Evolutionary conservation across 2,329 filamentous ascomycete species (phyloP), one percentile per base, ranked within the genome.

Genomic region (Fusarium sp.): DNA sequence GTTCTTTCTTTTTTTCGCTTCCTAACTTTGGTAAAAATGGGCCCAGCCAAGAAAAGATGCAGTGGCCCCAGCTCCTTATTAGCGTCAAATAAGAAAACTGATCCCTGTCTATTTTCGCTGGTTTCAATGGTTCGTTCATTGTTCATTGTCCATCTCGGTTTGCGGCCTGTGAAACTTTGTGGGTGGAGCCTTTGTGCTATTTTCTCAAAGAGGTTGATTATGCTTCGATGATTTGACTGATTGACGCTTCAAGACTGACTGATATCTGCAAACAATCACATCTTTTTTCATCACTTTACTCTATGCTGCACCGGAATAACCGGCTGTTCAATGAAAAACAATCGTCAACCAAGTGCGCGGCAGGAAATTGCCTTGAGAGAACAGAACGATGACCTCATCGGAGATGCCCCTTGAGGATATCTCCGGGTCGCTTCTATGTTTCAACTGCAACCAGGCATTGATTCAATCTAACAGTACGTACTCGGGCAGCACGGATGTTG

Each of bases 161-260:
- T 71, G 47, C 44, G 24, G 51, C 60, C 29, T 67, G 66, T 71
- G 70, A 73, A 73, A 73, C 70, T 63, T 72, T 68, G 59, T 44
- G 38, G 18, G 63, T 71, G 70, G 70, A 71, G 56, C 29, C 56
- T 49, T 47, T 49, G 51, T 55, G 27, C 60, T 56, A 52, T 59
- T 40, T 25, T 34, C 12, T 63, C 14, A 42, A 40, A 46, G 49
- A 51, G 45, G 34, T 22, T 27, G 49, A 38, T 65, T 30, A 55
- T 44, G 29, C 51, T 57, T 61, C 57, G 53, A 43, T 47, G 20
- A 64, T 40, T 50, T 57, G 30, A 42, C 25, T 49, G 22, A 49
- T 42, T 42, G 43, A 44, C 25, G 32, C 30, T 44, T 44, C 42
- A 11, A 24, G 22, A 46, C 24, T n/a, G 18, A 25, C 50, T 52